A percentile compares a stretch with the other conserved stretches of the same genome.
These are phyloP conservation scores for Carex kokanica DNA, from an alignment of 176 grass and related monocot species.

Conservation along the genomic window DNA sequence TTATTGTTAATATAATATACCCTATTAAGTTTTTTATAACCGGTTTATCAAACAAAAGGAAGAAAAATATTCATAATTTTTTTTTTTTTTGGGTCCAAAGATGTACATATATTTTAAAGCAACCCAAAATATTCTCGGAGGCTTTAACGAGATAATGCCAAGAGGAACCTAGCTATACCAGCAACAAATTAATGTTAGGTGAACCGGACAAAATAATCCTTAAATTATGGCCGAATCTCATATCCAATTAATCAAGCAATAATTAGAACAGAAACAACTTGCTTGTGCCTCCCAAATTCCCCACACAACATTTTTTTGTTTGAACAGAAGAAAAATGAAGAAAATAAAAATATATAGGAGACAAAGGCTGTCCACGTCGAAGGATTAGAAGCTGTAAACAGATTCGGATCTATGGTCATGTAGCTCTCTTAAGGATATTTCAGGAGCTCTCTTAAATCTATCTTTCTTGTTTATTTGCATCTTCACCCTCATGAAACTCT, in stretches of 20 bases:
- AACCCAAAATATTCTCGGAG: background rate
- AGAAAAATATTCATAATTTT: too few species aligned
- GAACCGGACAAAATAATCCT: conserved; percentile 1
- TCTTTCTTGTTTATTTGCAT: background rate
- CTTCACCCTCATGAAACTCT: background rate
- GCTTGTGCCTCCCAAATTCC: background rate
- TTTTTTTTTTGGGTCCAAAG: too few species aligned
- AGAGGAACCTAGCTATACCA: background rate
- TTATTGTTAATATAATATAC: too few species aligned
- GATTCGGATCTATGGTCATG: background rate
- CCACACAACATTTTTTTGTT: background rate
- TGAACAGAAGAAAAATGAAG: background rate
- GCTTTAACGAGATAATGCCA: background rate
- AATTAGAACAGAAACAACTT: background rate
- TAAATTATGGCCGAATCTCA: background rate
- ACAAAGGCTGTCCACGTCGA: background rate
- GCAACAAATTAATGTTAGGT: background rate
- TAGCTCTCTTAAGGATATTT: background rate
- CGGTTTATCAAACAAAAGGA: too few species aligned
- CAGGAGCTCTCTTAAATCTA: background rate
- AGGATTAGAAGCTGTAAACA: background rate
- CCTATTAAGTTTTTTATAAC: too few species aligned
- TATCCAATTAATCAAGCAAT: background rate
- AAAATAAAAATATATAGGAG: background rate
- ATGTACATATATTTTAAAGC: background rate